Conservation (phyloP, 441 rosid species). For the Syzygium syzygioides region DNA sequence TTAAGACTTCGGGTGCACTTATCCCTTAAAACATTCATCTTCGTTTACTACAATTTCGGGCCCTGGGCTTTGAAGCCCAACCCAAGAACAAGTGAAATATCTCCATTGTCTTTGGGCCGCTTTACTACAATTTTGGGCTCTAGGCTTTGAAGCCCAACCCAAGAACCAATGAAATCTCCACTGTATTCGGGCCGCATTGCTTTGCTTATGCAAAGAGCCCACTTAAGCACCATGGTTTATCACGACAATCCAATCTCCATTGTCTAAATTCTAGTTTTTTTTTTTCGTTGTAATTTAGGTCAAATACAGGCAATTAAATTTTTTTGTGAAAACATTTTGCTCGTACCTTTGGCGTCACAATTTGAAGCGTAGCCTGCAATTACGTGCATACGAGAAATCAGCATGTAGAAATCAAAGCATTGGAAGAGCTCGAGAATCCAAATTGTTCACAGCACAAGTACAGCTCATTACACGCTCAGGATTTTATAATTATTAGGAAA, state of each 20-base stretch:
- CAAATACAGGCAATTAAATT: not conserved
- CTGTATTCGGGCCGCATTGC: not conserved
- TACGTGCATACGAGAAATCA: not conserved
- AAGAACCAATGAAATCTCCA: not conserved
- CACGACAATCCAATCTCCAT: not conserved
- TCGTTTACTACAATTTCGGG: not conserved
- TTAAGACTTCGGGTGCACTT: too few species aligned
- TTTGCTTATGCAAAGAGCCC: not conserved
- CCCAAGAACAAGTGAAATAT: not conserved
- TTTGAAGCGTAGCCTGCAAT: not conserved
- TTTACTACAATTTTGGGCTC: too few species aligned
- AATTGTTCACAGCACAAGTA: not conserved
- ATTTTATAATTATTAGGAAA: not conserved
- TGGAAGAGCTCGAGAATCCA: not conserved
- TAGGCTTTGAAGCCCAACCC: not conserved
- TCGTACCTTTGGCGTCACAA: not conserved
- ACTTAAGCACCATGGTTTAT: not conserved
- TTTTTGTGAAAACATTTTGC: not conserved
- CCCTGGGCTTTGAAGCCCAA: not conserved
- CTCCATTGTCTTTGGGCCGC: not conserved
- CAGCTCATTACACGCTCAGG: not conserved
- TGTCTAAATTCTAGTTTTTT: not conserved
- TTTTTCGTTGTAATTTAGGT: not conserved
- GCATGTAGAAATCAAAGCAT: not conserved
- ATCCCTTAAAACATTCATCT: not conserved